Conservation (phyloP, 2,329 filamentous ascomycete genomes). For the Aspergillus pseudoterreus region DNA sequence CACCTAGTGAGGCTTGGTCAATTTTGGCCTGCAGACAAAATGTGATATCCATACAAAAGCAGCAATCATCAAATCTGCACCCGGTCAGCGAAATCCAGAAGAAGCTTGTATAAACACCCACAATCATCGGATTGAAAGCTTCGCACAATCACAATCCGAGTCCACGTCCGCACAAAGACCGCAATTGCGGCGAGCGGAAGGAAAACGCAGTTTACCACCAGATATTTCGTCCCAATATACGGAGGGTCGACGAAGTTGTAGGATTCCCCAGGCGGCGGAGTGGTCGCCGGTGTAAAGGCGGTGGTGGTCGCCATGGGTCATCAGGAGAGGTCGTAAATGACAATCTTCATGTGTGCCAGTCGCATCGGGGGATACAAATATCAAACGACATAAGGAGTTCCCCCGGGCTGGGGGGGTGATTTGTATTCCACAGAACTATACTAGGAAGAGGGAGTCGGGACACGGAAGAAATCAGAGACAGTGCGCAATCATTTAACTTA, state of each 20-base stretch:
- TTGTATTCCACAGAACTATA: neutral
- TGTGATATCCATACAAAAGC: slow-evolving; percentile 13
- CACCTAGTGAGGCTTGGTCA: slow-evolving; percentile 6
- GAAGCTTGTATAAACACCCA: slow-evolving; percentile 10
- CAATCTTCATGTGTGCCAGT: neutral
- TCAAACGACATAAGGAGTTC: neutral
- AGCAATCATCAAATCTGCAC: slow-evolving; percentile 22
- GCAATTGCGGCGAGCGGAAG: slow-evolving; percentile 19
- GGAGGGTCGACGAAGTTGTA: slow-evolving; percentile 26
- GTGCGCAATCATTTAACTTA: neutral
- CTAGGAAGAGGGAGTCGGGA: neutral
- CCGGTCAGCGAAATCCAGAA: neutral
- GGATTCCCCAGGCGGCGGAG: slow-evolving; percentile 21
- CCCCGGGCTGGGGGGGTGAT: neutral
- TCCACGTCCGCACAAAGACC: slow-evolving; percentile 22
- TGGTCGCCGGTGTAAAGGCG: slow-evolving; percentile 19
- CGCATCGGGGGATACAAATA: neutral
- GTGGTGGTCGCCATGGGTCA: slow-evolving; percentile 11
- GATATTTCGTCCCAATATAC: slow-evolving; percentile 19
- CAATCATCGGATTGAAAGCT: slow-evolving; percentile 26
- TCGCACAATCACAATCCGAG: slow-evolving; percentile 21
- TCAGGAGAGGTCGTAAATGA: neutral
- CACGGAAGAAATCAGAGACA: neutral
- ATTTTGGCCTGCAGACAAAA: neutral
- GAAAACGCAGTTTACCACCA: slow-evolving; percentile 27